These are phyloP conservation scores for Teunomyces gatunensis DNA, from an alignment of 805 yeast species.

Conservation along the genomic window DNA sequence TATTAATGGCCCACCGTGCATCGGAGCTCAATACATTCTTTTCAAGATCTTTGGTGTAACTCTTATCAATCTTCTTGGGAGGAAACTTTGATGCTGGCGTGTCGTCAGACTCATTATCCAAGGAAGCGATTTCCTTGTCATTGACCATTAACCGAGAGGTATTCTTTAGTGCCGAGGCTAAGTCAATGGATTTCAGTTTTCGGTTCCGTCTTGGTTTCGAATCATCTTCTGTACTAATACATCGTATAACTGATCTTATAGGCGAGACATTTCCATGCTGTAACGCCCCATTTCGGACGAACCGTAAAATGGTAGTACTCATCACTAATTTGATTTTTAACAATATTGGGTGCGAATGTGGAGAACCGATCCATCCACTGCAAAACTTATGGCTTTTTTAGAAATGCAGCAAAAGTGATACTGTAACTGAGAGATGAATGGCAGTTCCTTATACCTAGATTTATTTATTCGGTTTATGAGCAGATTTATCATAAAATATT, in stretches of 20 bases:
- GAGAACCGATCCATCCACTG: not conserved
- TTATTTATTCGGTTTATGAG: too few relatives aligned
- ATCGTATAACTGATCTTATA: not conserved
- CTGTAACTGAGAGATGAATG: too few relatives aligned
- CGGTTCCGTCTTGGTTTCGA: slow-evolving; percentile 6
- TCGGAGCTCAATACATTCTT: slow-evolving; percentile 9
- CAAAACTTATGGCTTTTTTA: not conserved
- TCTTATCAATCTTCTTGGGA: slow-evolving; percentile 8
- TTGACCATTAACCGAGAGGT: slow-evolving; percentile 8
- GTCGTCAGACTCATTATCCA: slow-evolving; percentile 6
- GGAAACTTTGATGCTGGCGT: slow-evolving; percentile 1
- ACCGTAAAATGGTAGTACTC: slow-evolving; percentile 25
- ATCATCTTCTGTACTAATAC: slow-evolving; percentile 1
- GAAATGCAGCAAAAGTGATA: too few relatives aligned
- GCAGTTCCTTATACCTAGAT: too few relatives aligned
- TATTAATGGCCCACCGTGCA: slow-evolving; percentile 9
- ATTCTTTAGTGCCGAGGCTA: slow-evolving; percentile 10
- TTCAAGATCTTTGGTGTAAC: slow-evolving; percentile 11
- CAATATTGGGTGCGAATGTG: slow-evolving; percentile 1
- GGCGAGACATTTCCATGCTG: not conserved
- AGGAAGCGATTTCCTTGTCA: slow-evolving; percentile 4
- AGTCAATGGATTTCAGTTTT: slow-evolving; percentile 10
- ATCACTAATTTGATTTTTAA: slow-evolving; percentile 11
- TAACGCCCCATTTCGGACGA: slow-evolving; percentile 20
- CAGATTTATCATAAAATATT: not conserved